phyloP scores from a whole-genome alignment of 768 basidiomycete genomes.

The Dictyophora rubrovolvata region DNA sequence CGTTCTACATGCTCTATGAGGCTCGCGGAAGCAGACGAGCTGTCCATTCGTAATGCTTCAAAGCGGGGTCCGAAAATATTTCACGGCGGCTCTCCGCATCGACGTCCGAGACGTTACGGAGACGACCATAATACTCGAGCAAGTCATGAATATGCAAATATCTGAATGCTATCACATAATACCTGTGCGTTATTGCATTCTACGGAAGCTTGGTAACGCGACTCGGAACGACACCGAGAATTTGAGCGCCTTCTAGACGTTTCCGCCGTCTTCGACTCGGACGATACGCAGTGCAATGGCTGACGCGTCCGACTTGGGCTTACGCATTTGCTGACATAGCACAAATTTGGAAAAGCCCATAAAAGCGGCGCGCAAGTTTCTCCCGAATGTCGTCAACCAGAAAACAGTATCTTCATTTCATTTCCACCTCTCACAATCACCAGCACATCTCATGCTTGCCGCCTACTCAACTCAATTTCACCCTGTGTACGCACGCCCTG shows the following conservation, averaged over 20 bases:
- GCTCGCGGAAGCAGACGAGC: not conserved
- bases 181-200: no score
- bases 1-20: not conserved
- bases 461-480: not conserved
- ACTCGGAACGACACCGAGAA: not conserved
- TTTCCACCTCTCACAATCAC: not conserved
- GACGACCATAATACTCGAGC: no score
- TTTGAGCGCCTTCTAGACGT: not conserved
- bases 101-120: no score
- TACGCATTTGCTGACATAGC: not conserved
- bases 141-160: no score
- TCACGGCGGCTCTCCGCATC: no score
- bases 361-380: not conserved
- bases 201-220: not conserved
- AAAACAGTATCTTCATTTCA: not conserved
- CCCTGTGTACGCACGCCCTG: not conserved
- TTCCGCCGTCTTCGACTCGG: not conserved
- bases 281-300: not conserved
- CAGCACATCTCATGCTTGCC: not conserved
- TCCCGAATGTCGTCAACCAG: not conserved
- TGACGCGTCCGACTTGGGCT: not conserved
- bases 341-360: not conserved
- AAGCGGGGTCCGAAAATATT: not conserved
- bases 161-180: no score
- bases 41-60: not conserved